Conservation (phyloP, 2,329 filamentous ascomycete species). For the Sarocladium strictum region DNA sequence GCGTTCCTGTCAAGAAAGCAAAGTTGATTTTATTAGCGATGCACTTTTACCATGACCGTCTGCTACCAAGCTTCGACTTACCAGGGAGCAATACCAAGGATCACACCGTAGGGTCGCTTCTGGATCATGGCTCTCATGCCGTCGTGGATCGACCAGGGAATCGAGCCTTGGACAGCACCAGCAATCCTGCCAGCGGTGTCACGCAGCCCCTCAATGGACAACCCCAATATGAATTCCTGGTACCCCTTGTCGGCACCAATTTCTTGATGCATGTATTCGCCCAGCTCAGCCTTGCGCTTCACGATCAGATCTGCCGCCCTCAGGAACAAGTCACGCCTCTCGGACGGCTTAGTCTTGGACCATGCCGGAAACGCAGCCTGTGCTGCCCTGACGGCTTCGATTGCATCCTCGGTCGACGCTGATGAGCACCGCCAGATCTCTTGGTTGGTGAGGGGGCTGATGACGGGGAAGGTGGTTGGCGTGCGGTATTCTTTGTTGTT, state of each 20-base stretch:
- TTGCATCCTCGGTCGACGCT: constrained; percentile 30
- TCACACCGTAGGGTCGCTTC: constrained; percentile 23
- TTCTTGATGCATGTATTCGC: constrained; percentile 43
- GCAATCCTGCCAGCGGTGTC: constrained; percentile 30
- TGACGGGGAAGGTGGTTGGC: constrained; percentile 41
- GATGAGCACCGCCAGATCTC: background rate
- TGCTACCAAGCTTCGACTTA: constrained; percentile 13
- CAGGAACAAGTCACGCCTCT: constrained; percentile 56
- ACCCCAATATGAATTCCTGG: constrained; percentile 22
- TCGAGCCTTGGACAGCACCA: constrained; percentile 19
- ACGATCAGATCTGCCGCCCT: constrained; percentile 55
- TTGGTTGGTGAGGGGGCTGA: background rate
- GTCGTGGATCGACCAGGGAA: constrained; percentile 18
- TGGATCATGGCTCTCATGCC: constrained; percentile 49
- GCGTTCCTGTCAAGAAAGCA: constrained; percentile 17
- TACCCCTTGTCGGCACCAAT: constrained; percentile 20
- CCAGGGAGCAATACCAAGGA: constrained; percentile 25
- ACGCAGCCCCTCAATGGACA: constrained; percentile 23
- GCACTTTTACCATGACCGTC: background rate
- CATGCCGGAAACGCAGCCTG: constrained; percentile 57
- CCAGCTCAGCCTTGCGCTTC: constrained; percentile 46
- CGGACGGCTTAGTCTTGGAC: constrained; percentile 49
- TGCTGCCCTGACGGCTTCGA: constrained; percentile 33
- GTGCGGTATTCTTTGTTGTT: constrained; percentile 38
- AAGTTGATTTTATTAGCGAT: background rate